Conservation (phyloP, 345 rosid species). For the Eucalyptus pauciflora region DNA sequence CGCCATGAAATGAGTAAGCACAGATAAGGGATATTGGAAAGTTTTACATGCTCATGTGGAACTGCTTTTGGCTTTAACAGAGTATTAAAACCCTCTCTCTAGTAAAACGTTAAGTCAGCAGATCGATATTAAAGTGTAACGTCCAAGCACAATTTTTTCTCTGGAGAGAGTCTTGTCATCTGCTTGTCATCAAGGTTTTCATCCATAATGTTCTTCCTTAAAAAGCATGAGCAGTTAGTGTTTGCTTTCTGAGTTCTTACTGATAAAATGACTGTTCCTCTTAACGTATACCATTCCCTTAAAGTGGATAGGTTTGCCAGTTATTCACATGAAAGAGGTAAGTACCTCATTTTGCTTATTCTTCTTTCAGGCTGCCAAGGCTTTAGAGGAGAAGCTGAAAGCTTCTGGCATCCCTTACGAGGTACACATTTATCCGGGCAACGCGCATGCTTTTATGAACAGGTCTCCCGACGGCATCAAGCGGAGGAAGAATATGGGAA, state of each 20-base stretch:
- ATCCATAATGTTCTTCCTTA: not conserved
- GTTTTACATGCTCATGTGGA: not conserved
- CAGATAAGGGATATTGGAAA: not conserved
- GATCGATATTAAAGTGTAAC: not conserved
- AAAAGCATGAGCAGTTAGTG: not conserved
- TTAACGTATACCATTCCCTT: not conserved
- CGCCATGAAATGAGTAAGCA: not conserved
- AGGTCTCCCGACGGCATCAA: slow-evolving; percentile 57
- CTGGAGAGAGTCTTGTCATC: not conserved
- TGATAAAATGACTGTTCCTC: not conserved
- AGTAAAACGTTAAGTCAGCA: not conserved
- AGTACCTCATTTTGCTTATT: not conserved
- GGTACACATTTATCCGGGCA: slow-evolving; percentile 74
- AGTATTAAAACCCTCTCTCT: not conserved
- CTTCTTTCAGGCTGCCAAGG: slow-evolving; percentile 64
- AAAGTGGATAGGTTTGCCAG: not conserved
- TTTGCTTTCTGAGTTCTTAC: not conserved
- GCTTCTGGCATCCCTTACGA: slow-evolving; percentile 61
- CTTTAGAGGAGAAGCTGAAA: slow-evolving; percentile 75
- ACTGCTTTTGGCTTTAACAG: not conserved
- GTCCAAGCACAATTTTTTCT: not conserved
- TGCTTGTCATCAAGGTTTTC: not conserved
- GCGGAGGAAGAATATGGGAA: slow-evolving; percentile 82
- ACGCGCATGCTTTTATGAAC: slow-evolving; percentile 81
- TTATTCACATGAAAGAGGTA: not conserved